Percentiles rank a stretch among this genome's conserved stretches.
phyloP scores from a whole-genome alignment of 192 early-diverging fungal species.

The Polychytrium aggregatum region DNA sequence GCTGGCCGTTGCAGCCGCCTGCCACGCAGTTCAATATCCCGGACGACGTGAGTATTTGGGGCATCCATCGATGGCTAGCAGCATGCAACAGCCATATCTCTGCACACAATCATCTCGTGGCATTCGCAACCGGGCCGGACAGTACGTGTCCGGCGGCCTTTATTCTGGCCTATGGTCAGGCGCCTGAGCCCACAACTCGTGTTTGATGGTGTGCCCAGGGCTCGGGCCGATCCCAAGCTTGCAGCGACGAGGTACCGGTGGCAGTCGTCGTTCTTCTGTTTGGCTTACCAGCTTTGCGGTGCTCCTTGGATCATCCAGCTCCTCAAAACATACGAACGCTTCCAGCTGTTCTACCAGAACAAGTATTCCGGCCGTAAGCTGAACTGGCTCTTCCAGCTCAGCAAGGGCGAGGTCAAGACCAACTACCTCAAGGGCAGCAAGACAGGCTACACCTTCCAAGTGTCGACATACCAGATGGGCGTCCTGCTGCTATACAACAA shows the following conservation, averaged over 20 bases:
- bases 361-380: conserved; percentile 84
- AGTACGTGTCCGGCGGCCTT: too few relatives aligned
- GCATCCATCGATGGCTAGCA: too few relatives aligned
- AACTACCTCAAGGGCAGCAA: conserved; percentile 69
- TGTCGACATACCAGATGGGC: conserved; percentile 85
- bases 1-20: conserved; percentile 81
- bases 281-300: not conserved
- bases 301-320: conserved; percentile 28
- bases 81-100: too few relatives aligned
- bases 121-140: too few relatives aligned
- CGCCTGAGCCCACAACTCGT: too few relatives aligned
- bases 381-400: conserved; percentile 89
- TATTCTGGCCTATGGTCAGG: too few relatives aligned
- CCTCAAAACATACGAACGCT: conserved; percentile 70
- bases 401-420: conserved; percentile 87
- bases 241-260: too few relatives aligned
- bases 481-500: conserved; percentile 86
- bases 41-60: conserved; percentile 44
- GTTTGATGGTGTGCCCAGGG: too few relatives aligned
- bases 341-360: conserved; percentile 76
- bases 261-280: too few relatives aligned
- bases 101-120: too few relatives aligned
- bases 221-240: too few relatives aligned
- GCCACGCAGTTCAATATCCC: conserved; percentile 76
- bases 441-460: conserved; percentile 65